phyloP scores from a whole-genome alignment of 306 rosid species.

The Glycine latifolia region DNA sequence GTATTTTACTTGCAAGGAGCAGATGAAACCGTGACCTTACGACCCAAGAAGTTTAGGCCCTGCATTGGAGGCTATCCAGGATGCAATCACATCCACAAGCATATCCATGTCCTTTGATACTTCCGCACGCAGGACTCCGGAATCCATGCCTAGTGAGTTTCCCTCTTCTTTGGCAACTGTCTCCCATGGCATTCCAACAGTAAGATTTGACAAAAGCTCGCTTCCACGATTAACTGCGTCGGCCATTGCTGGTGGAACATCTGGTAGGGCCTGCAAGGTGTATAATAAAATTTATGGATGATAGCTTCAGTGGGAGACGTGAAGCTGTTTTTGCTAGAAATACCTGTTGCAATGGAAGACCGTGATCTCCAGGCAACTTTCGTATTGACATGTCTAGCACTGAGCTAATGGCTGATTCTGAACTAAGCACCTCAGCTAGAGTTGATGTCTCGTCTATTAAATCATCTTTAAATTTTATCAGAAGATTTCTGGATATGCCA shows the following conservation, averaged over 20 bases:
- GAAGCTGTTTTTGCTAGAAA: constrained; percentile 17
- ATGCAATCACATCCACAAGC: constrained; percentile 79
- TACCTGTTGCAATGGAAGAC: constrained; percentile 97
- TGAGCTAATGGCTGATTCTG: constrained; percentile 91
- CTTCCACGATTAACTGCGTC: constrained; percentile 96
- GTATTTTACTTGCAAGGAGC: constrained; percentile 13
- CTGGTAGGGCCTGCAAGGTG: constrained; percentile 80
- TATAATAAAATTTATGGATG: constrained; percentile 17
- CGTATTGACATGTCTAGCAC: constrained; percentile 97
- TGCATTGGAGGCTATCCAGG: constrained; percentile 84
- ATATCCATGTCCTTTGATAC: constrained; percentile 75
- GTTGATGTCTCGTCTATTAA: constrained; percentile 82
- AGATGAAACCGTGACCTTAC: constrained; percentile 3
- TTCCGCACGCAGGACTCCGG: constrained; percentile 69
- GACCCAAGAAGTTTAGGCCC: constrained; percentile 74
- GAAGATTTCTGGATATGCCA: constrained; percentile 89
- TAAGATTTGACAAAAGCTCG: constrained; percentile 78
- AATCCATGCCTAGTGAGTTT: constrained; percentile 78
- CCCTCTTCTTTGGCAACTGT: constrained; percentile 92
- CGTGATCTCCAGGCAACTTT: constrained; percentile 87
- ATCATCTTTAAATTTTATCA: constrained; percentile 88
- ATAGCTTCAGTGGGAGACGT: not conserved
- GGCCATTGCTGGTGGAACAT: constrained; percentile 96
- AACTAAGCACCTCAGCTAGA: constrained; percentile 84
- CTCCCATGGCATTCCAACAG: constrained; percentile 92